Evolutionary conservation across 352 stramenopile species (phyloP).

Genomic region (Globisporangium alternatum): DNA sequence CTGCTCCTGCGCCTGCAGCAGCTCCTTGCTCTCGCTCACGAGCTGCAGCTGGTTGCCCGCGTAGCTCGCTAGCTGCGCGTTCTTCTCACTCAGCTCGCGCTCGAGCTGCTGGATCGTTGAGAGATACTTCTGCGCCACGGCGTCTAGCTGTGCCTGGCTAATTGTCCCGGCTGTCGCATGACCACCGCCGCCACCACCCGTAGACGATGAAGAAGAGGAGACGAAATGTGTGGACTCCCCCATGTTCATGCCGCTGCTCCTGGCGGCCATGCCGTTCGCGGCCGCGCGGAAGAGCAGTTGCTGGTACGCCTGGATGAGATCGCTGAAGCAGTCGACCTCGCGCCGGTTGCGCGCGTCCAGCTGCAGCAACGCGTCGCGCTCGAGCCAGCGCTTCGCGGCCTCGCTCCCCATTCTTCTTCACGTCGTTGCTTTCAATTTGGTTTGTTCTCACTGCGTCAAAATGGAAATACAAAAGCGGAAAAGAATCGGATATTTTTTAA

Average conservation of each 20-base stretch:
- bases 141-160: slow-evolving; percentile 26
- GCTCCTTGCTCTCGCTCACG: slow-evolving; percentile 71
- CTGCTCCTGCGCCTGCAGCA: slow-evolving; percentile 58
- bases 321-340: slow-evolving; percentile 53
- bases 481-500: too few species aligned
- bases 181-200: not conserved
- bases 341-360: slow-evolving; percentile 61
- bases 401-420: not conserved
- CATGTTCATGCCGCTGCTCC: slow-evolving; percentile 19
- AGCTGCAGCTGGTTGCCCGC: slow-evolving; percentile 60
- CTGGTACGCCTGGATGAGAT: slow-evolving; percentile 66
- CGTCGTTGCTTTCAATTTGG: not conserved
- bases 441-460: too few species aligned
- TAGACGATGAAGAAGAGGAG: not conserved
- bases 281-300: slow-evolving; percentile 54
- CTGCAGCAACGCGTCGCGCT: slow-evolving; percentile 39
- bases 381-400: slow-evolving; percentile 21
- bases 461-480: too few species aligned
- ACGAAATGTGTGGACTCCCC: slow-evolving; percentile 11
- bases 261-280: slow-evolving; percentile 16
- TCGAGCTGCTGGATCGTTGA: slow-evolving; percentile 66
- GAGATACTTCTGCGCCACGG: slow-evolving; percentile 45
- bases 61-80: slow-evolving; percentile 49
- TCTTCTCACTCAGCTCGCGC: slow-evolving; percentile 63
- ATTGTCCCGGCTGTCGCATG: not conserved